Evolutionary conservation across 768 basidiomycete genomes (phyloP).

Genomic region (Lentinula lateritia): DNA sequence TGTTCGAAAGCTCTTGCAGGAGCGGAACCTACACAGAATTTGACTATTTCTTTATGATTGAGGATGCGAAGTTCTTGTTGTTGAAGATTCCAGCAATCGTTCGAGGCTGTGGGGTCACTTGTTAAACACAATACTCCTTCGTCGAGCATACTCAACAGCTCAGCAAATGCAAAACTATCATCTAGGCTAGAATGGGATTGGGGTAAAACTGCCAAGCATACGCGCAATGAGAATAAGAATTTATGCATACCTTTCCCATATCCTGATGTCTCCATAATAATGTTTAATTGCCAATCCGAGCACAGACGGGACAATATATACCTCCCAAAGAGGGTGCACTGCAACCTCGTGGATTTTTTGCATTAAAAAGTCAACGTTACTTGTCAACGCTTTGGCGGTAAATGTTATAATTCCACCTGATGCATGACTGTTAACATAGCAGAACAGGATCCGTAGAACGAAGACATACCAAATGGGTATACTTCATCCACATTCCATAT

Average conservation of each 20-base stretch:
- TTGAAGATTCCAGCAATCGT: background rate
- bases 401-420: conserved; percentile 1
- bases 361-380: background rate
- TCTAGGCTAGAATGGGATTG: background rate
- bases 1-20: conserved; percentile 15
- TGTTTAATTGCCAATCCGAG: background rate
- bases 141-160: background rate
- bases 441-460: background rate
- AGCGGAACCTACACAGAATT: conserved; percentile 37
- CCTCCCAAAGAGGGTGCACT: conserved; percentile 2
- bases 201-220: too few species aligned
- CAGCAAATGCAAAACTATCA: background rate
- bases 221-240: background rate
- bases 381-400: background rate
- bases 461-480: background rate
- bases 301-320: background rate
- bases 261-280: background rate
- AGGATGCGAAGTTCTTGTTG: conserved; percentile 13
- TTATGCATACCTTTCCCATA: background rate
- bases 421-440: background rate
- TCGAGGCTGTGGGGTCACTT: background rate
- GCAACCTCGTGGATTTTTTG: background rate
- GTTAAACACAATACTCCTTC: background rate
- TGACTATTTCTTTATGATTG: conserved; percentile 34
- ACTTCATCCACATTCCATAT: background rate